phyloP scores from a whole-genome alignment of 345 rosid species.

The Bruguiera parviflora region DNA sequence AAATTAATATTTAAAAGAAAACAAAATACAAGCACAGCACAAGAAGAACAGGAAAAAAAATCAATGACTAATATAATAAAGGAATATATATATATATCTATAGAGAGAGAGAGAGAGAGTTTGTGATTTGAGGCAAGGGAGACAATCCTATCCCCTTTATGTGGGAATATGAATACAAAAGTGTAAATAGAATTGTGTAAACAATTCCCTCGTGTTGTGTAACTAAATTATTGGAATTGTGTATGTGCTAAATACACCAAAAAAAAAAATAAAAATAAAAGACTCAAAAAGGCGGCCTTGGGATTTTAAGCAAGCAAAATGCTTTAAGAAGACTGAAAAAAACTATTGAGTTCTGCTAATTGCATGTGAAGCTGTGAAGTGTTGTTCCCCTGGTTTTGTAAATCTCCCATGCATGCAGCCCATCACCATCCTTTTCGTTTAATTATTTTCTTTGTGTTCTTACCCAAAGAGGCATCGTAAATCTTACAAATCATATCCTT shows the following conservation, averaged over 20 bases:
- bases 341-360: constrained; percentile 13
- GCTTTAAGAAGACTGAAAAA: background rate
- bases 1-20: too few relatives aligned
- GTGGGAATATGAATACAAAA: constrained; percentile 31
- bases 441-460: too few relatives aligned
- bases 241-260: background rate
- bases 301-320: constrained; percentile 26
- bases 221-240: constrained; percentile 8
- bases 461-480: too few relatives aligned
- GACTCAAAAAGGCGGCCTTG: constrained; percentile 12
- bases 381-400: background rate
- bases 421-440: background rate
- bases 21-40: background rate
- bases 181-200: constrained; percentile 1
- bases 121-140: constrained; percentile 36
- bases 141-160: constrained; percentile 41
- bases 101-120: too few relatives aligned
- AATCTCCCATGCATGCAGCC: background rate
- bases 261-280: background rate
- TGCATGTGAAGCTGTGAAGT: background rate
- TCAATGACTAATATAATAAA: background rate
- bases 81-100: background rate
- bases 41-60: background rate
- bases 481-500: too few relatives aligned
- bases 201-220: constrained; percentile 19